phyloP scores from a whole-genome alignment of 257 asterid genomes.

The Solanum rostratum region DNA sequence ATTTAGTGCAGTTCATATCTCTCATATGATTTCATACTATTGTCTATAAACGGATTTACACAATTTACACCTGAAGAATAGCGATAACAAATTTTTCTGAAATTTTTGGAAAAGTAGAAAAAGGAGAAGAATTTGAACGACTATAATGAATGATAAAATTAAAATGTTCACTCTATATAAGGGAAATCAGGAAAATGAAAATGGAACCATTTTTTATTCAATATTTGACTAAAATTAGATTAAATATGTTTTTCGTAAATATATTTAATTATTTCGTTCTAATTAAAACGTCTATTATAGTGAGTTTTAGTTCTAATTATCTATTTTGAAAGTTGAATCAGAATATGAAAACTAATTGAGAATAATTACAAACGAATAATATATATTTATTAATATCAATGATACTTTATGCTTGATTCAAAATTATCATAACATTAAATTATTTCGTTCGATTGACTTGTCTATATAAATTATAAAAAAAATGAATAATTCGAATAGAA shows the following conservation, averaged over 20 bases:
- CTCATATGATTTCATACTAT: neutral
- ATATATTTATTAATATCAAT: too few species aligned
- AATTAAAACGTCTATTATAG: too few species aligned
- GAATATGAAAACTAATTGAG: too few species aligned
- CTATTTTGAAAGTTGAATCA: neutral
- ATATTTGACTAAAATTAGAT: neutral
- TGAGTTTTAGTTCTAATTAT: neutral
- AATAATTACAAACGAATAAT: too few species aligned
- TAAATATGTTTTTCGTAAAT: neutral
- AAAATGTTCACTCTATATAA: neutral
- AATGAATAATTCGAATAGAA: too few species aligned
- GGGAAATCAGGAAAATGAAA: neutral
- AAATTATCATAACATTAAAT: too few species aligned
- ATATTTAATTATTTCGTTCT: too few species aligned
- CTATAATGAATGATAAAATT: neutral
- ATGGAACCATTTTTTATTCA: neutral
- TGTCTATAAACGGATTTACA: neutral
- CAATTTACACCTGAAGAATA: neutral
- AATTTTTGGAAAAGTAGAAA: too few species aligned
- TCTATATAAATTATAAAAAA: too few species aligned
- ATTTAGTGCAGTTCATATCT: fast-evolving
- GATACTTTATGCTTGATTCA: neutral
- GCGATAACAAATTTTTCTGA: neutral
- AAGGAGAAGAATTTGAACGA: neutral
- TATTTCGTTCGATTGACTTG: neutral